These are phyloP conservation scores for Cryptosporidium viatorum DNA, from an alignment of 169 alveolate species.

Conservation along the genomic window DNA sequence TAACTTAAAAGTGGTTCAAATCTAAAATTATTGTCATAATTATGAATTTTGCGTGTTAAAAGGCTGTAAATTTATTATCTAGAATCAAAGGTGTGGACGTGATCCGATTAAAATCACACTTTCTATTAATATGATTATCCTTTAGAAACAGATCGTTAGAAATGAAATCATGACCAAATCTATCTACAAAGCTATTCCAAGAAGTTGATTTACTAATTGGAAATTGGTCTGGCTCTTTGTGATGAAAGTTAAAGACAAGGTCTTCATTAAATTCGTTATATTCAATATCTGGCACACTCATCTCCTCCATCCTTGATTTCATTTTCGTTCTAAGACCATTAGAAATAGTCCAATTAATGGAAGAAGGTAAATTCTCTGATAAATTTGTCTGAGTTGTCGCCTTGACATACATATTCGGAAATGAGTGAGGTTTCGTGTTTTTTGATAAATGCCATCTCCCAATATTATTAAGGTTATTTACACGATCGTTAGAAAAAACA, in stretches of 20 bases:
- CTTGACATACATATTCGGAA: not conserved
- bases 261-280: not conserved
- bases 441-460: not conserved
- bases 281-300: not conserved
- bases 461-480: not conserved
- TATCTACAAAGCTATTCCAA: not conserved
- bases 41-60: not conserved
- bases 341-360: not conserved
- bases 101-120: not conserved
- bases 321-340: not conserved
- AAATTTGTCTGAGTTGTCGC: not conserved
- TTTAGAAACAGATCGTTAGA: not conserved
- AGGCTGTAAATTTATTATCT: not conserved
- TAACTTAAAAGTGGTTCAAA: not conserved
- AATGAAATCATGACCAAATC: not conserved
- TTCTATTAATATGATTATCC: not conserved
- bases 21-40: not conserved
- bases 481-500: not conserved
- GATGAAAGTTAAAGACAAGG: not conserved
- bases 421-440: not conserved
- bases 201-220: slow-evolving; percentile 2
- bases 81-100: not conserved
- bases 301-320: not conserved
- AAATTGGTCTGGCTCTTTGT: not conserved
- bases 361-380: not conserved